Percentiles rank a stretch among this genome's conserved stretches.
These are phyloP conservation scores for Eutypa lata DNA, from an alignment of 2,329 filamentous ascomycete species.

Conservation along the genomic window DNA sequence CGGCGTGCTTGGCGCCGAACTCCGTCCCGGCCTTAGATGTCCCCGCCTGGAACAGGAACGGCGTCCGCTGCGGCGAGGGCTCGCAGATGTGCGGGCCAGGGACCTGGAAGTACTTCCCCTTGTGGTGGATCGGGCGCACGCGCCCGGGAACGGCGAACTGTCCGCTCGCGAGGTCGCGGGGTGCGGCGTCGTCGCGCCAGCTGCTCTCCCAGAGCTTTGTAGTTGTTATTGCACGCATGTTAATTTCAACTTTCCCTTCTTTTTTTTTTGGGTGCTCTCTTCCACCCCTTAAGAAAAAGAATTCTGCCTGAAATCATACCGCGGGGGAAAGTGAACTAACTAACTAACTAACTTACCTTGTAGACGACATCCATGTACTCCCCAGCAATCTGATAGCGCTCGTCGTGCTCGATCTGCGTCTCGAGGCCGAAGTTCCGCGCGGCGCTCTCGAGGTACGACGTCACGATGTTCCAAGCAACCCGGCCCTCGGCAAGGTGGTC, in stretches of 20 bases:
- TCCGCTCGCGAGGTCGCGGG: constrained; percentile 48
- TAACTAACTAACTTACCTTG: constrained; percentile 37
- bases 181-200: constrained; percentile 55
- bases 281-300: too few relatives aligned
- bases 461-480: constrained; percentile 66
- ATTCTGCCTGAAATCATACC: too few relatives aligned
- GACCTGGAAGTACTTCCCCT: constrained; percentile 52
- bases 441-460: constrained; percentile 45
- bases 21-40: constrained; percentile 53
- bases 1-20: constrained; percentile 56
- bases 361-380: constrained; percentile 61
- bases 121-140: constrained; percentile 57
- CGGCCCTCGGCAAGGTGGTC: constrained; percentile 60
- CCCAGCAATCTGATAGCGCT: constrained; percentile 57
- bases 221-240: too few relatives aligned
- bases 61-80: constrained; percentile 54
- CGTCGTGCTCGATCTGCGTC: constrained; percentile 55
- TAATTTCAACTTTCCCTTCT: too few relatives aligned
- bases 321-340: too few relatives aligned
- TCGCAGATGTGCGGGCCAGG: constrained; percentile 44
- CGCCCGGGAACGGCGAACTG: constrained; percentile 56
- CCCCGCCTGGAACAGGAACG: constrained; percentile 57
- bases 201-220: constrained; percentile 49
- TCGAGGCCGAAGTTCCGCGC: constrained; percentile 59
- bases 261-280: too few relatives aligned